Percentiles rank a stretch among this genome's conserved stretches.
Conservation (phyloP, 2,329 filamentous ascomycete species). For the Periconia digitata region DNA sequence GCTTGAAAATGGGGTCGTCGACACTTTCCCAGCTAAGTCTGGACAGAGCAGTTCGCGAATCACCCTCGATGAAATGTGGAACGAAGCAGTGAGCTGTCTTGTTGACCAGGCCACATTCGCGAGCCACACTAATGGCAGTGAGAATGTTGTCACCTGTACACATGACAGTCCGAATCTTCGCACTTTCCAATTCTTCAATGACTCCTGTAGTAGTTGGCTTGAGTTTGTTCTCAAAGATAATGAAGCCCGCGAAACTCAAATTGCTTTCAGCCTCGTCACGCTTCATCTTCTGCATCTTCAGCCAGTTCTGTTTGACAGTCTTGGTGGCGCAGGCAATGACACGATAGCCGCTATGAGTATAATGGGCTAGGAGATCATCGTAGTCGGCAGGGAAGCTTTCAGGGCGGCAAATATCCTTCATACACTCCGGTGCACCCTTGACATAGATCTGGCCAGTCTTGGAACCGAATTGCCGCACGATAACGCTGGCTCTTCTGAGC, state of each 20-base stretch:
- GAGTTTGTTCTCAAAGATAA: conserved; percentile 98
- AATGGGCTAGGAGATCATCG: conserved; percentile 83
- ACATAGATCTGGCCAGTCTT: conserved; percentile 86
- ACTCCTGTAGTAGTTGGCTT: conserved; percentile 83
- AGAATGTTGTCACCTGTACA: conserved; percentile 98
- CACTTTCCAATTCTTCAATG: conserved; percentile 76
- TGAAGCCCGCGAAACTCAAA: conserved; percentile 90
- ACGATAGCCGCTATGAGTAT: conserved; percentile 93
- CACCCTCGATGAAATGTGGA: conserved; percentile 81
- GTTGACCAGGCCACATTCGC: conserved; percentile 84
- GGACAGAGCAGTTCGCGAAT: conserved; percentile 71
- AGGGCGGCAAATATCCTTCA: conserved; percentile 86
- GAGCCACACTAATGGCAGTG: conserved; percentile 91
- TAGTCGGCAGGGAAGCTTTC: conserved; percentile 87
- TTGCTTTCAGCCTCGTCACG: conserved; percentile 80
- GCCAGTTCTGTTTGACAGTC: conserved; percentile 87
- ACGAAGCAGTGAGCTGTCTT: conserved; percentile 86
- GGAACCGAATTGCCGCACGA: conserved; percentile 85
- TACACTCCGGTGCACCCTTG: conserved; percentile 94
- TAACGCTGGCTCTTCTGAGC: conserved; percentile 85
- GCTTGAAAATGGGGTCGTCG: conserved; percentile 75
- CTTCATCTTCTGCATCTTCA: conserved; percentile 92
- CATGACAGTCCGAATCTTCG: conserved; percentile 90
- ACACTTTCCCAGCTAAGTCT: conserved; percentile 89
- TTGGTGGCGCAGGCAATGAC: conserved; percentile 95